Evolutionary conservation across 192 early-diverging fungal genomes (phyloP).

Genomic region (Dissophora ornata): DNA sequence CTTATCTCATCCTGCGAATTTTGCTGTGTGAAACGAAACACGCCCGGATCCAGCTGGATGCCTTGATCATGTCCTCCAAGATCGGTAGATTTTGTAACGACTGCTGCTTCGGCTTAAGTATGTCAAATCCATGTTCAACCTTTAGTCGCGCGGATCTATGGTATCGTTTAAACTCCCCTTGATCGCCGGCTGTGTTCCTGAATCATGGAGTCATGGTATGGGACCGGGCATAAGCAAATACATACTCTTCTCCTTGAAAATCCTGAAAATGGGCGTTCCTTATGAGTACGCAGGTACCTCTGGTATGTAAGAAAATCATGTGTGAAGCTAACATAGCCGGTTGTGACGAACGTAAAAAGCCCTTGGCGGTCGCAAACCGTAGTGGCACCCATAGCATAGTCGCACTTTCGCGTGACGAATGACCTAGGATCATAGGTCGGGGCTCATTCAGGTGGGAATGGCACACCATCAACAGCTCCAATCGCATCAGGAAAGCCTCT

Average conservation of each 20-base stretch:
- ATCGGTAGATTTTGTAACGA: conserved; percentile 10
- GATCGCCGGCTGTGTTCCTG: background rate
- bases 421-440: conserved; percentile 8
- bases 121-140: conserved; percentile 3
- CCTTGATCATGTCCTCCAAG: background rate
- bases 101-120: conserved; percentile 6
- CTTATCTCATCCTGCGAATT: background rate
- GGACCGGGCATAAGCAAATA: background rate
- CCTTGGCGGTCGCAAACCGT: conserved; percentile 22
- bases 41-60: background rate
- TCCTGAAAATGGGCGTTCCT: background rate
- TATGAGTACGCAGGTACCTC: background rate
- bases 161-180: background rate
- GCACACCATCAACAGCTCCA: conserved; percentile 22
- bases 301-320: conserved; percentile 8
- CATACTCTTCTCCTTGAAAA: conserved; percentile 8
- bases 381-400: conserved; percentile 19
- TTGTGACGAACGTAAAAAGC: conserved; percentile 1
- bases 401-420: conserved; percentile 6
- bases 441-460: conserved; percentile 4
- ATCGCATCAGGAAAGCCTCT: conserved; percentile 17
- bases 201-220: background rate
- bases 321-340: conserved; percentile 10
- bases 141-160: conserved; percentile 6
- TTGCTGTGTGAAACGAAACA: conserved; percentile 1